Evolutionary conservation across 106 monocot species (phyloP), one percentile per base, ranked within the genome.

Genomic region (Posidonia australis): DNA sequence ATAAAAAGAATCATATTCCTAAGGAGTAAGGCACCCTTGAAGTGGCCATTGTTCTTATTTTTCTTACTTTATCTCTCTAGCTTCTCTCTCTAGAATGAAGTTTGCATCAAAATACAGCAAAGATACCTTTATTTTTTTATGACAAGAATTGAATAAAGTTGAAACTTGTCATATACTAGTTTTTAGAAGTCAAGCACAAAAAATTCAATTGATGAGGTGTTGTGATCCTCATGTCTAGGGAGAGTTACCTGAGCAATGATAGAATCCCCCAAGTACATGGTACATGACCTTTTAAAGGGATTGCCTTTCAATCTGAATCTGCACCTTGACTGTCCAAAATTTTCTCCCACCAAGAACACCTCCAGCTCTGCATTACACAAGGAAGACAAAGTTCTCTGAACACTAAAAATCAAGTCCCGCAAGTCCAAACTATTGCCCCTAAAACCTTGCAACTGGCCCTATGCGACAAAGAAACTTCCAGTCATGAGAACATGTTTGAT

Each of bases 381-480:
- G 28, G 80, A 81, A 23, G 62, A 46, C 5, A 29, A 47, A 46
- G 64, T 49, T 65, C 51, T 70, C 9, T 77, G 65, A 26, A 67
- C 79, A 14, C 77, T 79, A 52, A 89, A 86, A 18, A 93, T 64
- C 47, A 79, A 70, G 69, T 88, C 79, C 55, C 73, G 68, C 11
- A 13, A 28, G 12, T 82, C 80, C 75, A 43, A 51, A 58, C 72
- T 77, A 45, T 72, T 58, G 17, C 88, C 81, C 51, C 51, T 78
- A 58, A 83, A 93, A 29, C 74, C 85, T 63, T 85, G 71, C 93
- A 86, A 89, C 16, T 71, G 77, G 62, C 53, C 83, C 88, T 89
- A 54, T 10, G 22, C 5, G 20, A 61, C 32, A 36, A 43, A 49
- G 18, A 57, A 0, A 57, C 26, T 28, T 28, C 27, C 57, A 11